Percentiles rank a stretch among this genome's conserved stretches.
phyloP scores from a whole-genome alignment of 106 monocot genomes.

The Acorus calamus region DNA sequence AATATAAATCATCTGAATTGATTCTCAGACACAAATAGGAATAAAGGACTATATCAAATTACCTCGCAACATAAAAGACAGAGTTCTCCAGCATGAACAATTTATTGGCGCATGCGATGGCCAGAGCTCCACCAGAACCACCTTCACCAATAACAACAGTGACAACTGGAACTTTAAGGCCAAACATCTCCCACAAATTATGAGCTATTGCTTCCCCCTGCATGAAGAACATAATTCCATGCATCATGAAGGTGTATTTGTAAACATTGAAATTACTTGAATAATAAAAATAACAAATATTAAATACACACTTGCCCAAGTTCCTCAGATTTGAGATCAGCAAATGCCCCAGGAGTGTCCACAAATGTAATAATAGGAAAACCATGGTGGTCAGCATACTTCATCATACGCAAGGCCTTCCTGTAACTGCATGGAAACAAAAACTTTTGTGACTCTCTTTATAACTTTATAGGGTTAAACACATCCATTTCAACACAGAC shows the following conservation, averaged over 20 bases:
- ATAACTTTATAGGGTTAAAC: no score
- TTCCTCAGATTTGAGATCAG: slow-evolving; percentile 95
- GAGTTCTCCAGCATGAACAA: slow-evolving; percentile 83
- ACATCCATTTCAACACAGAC: no score
- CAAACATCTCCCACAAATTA: slow-evolving; percentile 85
- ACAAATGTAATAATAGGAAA: slow-evolving; percentile 93
- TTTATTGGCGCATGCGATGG: slow-evolving; percentile 89
- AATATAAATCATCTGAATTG: no score
- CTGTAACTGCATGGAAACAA: slow-evolving; percentile 38
- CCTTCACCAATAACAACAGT: slow-evolving; percentile 93
- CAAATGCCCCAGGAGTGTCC: slow-evolving; percentile 89
- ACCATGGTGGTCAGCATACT: slow-evolving; percentile 79
- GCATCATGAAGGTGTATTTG: no score
- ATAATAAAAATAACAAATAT: not conserved
- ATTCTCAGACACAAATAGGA: no score
- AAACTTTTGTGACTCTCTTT: not conserved
- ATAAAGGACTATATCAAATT: not conserved
- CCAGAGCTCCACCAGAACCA: slow-evolving; percentile 97
- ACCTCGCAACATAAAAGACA: slow-evolving; percentile 97
- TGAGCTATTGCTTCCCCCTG: slow-evolving; percentile 90
- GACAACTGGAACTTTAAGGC: slow-evolving; percentile 74
- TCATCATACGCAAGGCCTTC: slow-evolving; percentile 87
- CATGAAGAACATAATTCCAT: not conserved
- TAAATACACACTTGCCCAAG: slow-evolving; percentile 60
- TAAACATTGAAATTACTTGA: not conserved